A percentile compares a stretch with the other conserved stretches of the same genome.
phyloP scores from a whole-genome alignment of 176 grass and related monocot species.

The Carex littledalei region DNA sequence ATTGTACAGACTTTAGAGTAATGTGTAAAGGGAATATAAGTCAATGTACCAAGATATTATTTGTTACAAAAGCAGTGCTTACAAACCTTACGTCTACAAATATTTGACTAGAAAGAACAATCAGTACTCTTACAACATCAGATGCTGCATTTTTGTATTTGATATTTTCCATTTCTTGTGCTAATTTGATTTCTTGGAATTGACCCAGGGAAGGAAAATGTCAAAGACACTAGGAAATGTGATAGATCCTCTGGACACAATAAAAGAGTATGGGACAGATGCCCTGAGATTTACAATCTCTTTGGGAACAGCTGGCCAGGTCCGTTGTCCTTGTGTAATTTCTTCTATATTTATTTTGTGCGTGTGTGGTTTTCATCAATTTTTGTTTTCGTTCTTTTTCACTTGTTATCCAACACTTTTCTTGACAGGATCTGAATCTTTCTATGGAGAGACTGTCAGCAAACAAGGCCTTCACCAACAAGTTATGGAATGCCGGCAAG shows the following conservation, averaged over 20 bases:
- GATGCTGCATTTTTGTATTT: background rate
- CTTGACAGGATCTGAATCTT: conserved; percentile 90
- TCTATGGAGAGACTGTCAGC: conserved; percentile 85
- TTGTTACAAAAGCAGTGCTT: background rate
- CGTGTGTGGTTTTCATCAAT: conserved; percentile 1
- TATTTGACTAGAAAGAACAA: background rate
- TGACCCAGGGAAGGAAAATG: conserved; percentile 88
- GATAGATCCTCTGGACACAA: conserved; percentile 90
- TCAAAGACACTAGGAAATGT: conserved; percentile 96
- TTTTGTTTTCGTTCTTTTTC: conserved; percentile 22
- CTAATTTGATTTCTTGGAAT: background rate
- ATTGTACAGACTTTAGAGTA: background rate
- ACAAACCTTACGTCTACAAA: background rate
- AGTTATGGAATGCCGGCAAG: conserved; percentile 98
- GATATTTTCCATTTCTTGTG: background rate
- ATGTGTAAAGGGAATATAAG: background rate
- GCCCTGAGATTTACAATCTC: conserved; percentile 93
- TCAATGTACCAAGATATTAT: background rate
- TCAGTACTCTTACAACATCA: background rate
- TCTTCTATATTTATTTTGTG: background rate
- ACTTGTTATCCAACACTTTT: conserved; percentile 29
- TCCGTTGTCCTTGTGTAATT: conserved; percentile 27
- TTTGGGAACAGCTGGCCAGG: conserved; percentile 95
- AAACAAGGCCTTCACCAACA: conserved; percentile 98
- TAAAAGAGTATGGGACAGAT: conserved; percentile 96